phyloP scores from a whole-genome alignment of 2,329 filamentous ascomycete genomes.

The Ceratocystis alfenasii region DNA sequence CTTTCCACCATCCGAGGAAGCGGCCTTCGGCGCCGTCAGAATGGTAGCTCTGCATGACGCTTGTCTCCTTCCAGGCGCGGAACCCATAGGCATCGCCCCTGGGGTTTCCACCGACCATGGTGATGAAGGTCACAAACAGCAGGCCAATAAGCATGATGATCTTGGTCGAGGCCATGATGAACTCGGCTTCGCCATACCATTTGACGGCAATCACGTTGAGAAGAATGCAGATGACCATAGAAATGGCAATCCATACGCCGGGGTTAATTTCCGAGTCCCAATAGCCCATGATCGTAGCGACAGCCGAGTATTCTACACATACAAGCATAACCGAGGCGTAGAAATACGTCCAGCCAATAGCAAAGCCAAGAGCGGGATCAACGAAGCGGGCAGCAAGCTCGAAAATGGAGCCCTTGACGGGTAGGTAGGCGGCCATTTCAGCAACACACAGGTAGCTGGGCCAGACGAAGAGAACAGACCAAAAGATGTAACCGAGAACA shows the following conservation, averaged over 20 bases:
- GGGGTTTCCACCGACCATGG: conserved; percentile 57
- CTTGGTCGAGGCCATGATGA: conserved; percentile 46
- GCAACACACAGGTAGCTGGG: conserved; percentile 37
- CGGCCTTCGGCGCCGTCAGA: conserved; percentile 42
- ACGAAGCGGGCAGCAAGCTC: conserved; percentile 44
- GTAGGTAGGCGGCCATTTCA: conserved; percentile 47
- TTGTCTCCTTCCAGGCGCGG: conserved; percentile 38
- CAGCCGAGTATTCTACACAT: conserved; percentile 36
- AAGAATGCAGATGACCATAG: conserved; percentile 35
- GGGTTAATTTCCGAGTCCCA: conserved; percentile 35
- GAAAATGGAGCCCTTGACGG: conserved; percentile 43
- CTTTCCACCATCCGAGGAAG: conserved; percentile 45
- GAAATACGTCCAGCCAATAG: conserved; percentile 42
- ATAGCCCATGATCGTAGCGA: conserved; percentile 36
- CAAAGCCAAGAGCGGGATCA: conserved; percentile 46
- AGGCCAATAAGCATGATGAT: conserved; percentile 42
- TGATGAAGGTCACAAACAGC: conserved; percentile 52
- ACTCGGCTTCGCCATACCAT: conserved; percentile 36
- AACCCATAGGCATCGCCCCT: conserved; percentile 52
- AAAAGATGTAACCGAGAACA: conserved; percentile 35
- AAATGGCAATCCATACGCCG: conserved; percentile 39
- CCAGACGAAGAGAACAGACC: conserved; percentile 36
- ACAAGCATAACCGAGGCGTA: conserved; percentile 37
- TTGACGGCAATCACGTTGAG: conserved; percentile 39
- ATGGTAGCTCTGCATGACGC: conserved; percentile 30